Conservation (phyloP, 257 asterid genomes). For the Rauvolfia tetraphylla region DNA sequence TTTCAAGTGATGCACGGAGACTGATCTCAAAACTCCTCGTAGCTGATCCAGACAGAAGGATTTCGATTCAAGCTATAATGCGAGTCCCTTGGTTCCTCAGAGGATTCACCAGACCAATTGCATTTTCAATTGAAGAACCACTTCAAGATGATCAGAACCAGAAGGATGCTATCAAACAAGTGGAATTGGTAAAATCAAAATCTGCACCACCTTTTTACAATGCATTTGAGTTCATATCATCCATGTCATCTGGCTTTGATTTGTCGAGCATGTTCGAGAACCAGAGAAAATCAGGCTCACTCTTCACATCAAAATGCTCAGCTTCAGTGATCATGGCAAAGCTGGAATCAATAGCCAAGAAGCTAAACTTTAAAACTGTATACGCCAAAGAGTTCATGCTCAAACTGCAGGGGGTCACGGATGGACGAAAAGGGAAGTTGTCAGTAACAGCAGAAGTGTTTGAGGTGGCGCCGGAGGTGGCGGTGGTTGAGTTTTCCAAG, state of each 20-base stretch:
- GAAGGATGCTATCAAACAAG: constrained; percentile 1
- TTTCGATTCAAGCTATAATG: constrained; percentile 4
- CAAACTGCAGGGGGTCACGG: constrained; percentile 38
- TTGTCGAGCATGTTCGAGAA: constrained; percentile 27
- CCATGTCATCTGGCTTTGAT: constrained; percentile 38
- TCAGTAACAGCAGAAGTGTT: constrained; percentile 49
- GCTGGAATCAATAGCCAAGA: constrained; percentile 36
- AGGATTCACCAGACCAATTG: constrained; percentile 13
- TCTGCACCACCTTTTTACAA: constrained; percentile 24
- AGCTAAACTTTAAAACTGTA: constrained; percentile 36
- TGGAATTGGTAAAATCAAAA: not conserved
- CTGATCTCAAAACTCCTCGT: constrained; percentile 41
- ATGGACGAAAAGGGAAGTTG: constrained; percentile 49
- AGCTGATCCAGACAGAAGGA: constrained; percentile 15
- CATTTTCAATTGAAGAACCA: constrained; percentile 7
- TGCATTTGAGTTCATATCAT: constrained; percentile 41
- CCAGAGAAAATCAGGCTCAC: constrained; percentile 2
- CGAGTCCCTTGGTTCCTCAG: constrained; percentile 17
- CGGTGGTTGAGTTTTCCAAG: constrained; percentile 76
- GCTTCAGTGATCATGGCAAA: constrained; percentile 33
- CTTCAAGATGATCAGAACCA: not conserved
- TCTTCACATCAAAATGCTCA: constrained; percentile 23
- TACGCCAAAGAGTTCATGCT: constrained; percentile 36
- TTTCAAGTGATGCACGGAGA: constrained; percentile 71
- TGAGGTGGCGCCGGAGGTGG: constrained; percentile 72